Conservation (phyloP, 2,329 filamentous ascomycete species). For the Neopestalotiopsis rosae region DNA sequence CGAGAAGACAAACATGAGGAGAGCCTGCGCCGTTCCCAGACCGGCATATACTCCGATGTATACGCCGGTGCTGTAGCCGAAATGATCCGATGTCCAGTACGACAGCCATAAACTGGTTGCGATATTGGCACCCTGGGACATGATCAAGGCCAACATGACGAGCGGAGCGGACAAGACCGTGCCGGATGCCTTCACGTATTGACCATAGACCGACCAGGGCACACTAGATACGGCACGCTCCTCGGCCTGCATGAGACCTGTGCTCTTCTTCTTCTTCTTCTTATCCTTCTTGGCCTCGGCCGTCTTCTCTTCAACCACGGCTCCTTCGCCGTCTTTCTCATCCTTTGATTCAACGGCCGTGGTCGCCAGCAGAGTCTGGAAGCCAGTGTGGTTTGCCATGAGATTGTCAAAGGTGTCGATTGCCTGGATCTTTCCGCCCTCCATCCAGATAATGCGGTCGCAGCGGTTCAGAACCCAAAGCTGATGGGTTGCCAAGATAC, state of each 20-base stretch:
- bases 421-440: constrained; percentile 81
- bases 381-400: constrained; percentile 78
- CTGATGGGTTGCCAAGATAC: constrained; percentile 93
- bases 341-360: constrained; percentile 75
- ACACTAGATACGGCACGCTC: constrained; percentile 77
- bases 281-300: constrained; percentile 50
- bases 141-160: constrained; percentile 64
- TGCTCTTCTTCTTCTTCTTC: constrained; percentile 63
- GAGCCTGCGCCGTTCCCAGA: constrained; percentile 72
- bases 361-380: constrained; percentile 84
- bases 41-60: constrained; percentile 78
- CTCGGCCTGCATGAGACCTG: constrained; percentile 71
- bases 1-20: constrained; percentile 82
- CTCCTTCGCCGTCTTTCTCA: constrained; percentile 55
- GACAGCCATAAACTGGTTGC: constrained; percentile 90
- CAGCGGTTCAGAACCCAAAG: constrained; percentile 90
- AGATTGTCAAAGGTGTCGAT: constrained; percentile 90
- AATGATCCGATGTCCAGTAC: constrained; percentile 88
- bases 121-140: constrained; percentile 85
- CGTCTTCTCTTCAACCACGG: constrained; percentile 52
- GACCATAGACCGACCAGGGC: constrained; percentile 78
- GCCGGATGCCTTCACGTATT: constrained; percentile 79
- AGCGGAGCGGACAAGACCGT: constrained; percentile 72
- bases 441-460: constrained; percentile 93
- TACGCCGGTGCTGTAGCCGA: constrained; percentile 65